Evolutionary conservation across 495 filamentous ascomycete genomes (phyloP).

Genomic region (Glutinoglossum americanum): DNA sequence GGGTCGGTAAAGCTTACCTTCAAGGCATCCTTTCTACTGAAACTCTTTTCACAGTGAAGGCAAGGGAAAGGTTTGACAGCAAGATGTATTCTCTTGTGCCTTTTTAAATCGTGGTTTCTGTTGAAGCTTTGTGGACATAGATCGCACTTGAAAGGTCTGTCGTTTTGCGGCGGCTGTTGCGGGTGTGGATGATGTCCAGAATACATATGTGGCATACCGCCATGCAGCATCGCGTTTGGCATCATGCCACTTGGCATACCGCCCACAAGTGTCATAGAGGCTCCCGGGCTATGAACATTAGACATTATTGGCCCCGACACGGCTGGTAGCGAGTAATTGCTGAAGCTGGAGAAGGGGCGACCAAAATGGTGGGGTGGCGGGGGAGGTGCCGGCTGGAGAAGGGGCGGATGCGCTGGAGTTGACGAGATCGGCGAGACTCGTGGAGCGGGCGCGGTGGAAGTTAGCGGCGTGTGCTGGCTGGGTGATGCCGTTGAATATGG

Average conservation of each 20-base stretch:
- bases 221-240: slow-evolving; percentile 11
- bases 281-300: slow-evolving; percentile 51
- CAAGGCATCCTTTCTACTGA: slow-evolving; percentile 86
- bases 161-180: slow-evolving; percentile 31
- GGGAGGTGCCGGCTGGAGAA: slow-evolving; percentile 25
- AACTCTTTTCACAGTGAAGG: slow-evolving; percentile 82
- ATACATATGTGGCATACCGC: slow-evolving; percentile 31
- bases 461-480: slow-evolving; percentile 35
- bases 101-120: slow-evolving; percentile 88
- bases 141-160: slow-evolving; percentile 89
- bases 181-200: slow-evolving; percentile 23
- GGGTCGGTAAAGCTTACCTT: slow-evolving; percentile 40
- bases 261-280: slow-evolving; percentile 46
- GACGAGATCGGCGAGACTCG: slow-evolving; percentile 32
- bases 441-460: slow-evolving; percentile 28
- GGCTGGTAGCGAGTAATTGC: slow-evolving; percentile 31
- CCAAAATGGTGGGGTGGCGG: slow-evolving; percentile 22
- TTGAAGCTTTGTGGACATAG: slow-evolving; percentile 87
- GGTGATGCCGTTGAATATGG: slow-evolving; percentile 34
- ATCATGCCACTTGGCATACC: slow-evolving; percentile 29
- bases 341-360: slow-evolving; percentile 26
- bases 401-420: slow-evolving; percentile 17
- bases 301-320: slow-evolving; percentile 55
- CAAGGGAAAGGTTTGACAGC: slow-evolving; percentile 94
- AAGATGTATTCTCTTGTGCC: slow-evolving; percentile 86